Conservation (phyloP, 2,329 filamentous ascomycete genomes). For the Trichophyton benhamiae region DNA sequence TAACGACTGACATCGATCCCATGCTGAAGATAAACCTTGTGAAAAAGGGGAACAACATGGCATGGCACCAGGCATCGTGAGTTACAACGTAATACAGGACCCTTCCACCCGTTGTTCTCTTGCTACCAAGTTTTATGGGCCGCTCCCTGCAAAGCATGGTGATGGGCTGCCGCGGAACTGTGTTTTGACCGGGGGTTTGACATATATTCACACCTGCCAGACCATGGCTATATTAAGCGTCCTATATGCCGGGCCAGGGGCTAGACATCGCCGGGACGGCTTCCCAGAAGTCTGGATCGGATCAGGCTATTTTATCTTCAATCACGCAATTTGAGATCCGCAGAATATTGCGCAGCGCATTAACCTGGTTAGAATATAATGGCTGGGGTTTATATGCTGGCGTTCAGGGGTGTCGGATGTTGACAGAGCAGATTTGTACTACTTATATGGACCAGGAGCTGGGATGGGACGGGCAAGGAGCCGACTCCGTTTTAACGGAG, state of each 20-base stretch:
- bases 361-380: not conserved
- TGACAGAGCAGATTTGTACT: not conserved
- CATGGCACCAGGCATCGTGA: not conserved
- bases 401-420: not conserved
- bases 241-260: not conserved
- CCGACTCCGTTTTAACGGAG: not conserved
- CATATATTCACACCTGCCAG: not conserved
- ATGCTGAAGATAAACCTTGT: not conserved
- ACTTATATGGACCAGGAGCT: no score
- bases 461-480: not conserved
- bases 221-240: not conserved
- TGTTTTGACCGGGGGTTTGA: not conserved
- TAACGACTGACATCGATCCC: not conserved
- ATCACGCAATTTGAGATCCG: not conserved
- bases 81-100: not conserved
- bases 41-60: not conserved
- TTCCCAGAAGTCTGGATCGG: constrained; percentile 2
- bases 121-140: not conserved
- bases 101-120: not conserved
- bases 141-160: not conserved
- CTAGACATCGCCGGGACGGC: not conserved
- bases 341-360: not conserved
- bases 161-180: not conserved
- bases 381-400: not conserved
- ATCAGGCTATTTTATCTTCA: not conserved